A percentile compares a stretch with the other conserved stretches of the same genome.
These are phyloP conservation scores for Puccinellia tenuiflora DNA, from an alignment of 176 grass and related monocot species.

Conservation along the genomic window DNA sequence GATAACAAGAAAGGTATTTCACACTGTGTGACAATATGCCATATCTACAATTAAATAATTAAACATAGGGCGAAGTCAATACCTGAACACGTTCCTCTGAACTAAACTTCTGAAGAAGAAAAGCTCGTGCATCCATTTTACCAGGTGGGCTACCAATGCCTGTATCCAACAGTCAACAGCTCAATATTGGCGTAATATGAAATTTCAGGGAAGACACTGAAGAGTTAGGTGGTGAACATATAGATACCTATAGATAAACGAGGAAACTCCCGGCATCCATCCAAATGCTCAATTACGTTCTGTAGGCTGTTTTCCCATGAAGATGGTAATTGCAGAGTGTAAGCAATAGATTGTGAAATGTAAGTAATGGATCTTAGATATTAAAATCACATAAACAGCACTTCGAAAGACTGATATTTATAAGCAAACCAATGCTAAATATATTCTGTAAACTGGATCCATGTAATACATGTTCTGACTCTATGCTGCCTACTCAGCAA, in stretches of 20 bases:
- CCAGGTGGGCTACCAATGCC: slow-evolving; percentile 95
- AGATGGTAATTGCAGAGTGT: slow-evolving; percentile 15
- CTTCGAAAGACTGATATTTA: not conserved
- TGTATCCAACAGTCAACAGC: slow-evolving; percentile 35
- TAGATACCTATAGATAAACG: slow-evolving; percentile 76
- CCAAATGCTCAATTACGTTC: slow-evolving; percentile 74
- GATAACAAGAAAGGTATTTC: not conserved
- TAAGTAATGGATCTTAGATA: not conserved
- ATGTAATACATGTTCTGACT: not conserved
- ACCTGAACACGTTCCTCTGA: slow-evolving; percentile 77
- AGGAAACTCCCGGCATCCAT: slow-evolving; percentile 62
- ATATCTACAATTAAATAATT: slow-evolving; percentile 7
- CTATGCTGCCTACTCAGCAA: not conserved
- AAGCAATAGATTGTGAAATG: slow-evolving; percentile 9
- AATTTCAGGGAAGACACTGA: slow-evolving; percentile 12
- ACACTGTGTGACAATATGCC: not conserved
- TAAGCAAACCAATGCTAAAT: not conserved
- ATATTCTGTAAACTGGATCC: not conserved
- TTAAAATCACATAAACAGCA: not conserved
- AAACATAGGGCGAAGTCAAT: slow-evolving; percentile 25
- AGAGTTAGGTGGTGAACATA: slow-evolving; percentile 25
- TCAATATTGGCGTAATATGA: not conserved
- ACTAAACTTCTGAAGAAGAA: slow-evolving; percentile 90
- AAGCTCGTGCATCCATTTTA: slow-evolving; percentile 81
- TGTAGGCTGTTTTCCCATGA: slow-evolving; percentile 45